A percentile compares a stretch with the other conserved stretches of the same genome.
phyloP scores from a whole-genome alignment of 106 monocot species.

The Allium sativum region DNA sequence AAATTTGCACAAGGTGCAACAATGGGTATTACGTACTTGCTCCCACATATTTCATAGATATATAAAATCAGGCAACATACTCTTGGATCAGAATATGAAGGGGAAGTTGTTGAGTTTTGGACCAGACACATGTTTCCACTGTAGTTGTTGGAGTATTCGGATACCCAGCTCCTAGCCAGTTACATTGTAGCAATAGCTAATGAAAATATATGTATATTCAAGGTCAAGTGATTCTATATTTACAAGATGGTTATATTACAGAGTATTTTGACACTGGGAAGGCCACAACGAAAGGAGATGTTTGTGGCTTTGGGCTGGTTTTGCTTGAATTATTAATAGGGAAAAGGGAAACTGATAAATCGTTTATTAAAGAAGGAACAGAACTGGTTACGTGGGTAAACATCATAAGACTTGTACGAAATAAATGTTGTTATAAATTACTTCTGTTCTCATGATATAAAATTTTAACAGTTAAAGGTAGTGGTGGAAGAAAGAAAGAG shows the following conservation, averaged over 20 bases:
- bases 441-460: too few relatives aligned
- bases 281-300: constrained; percentile 78
- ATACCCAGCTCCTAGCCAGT: constrained; percentile 66
- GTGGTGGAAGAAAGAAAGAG: too few relatives aligned
- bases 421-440: background rate
- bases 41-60: constrained; percentile 83
- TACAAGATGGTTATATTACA: constrained; percentile 4
- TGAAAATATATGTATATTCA: too few relatives aligned
- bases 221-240: background rate
- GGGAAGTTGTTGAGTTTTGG: constrained; percentile 75
- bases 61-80: constrained; percentile 88
- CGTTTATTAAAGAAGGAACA: constrained; percentile 67
- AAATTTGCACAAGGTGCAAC: constrained; percentile 66
- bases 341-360: constrained; percentile 78
- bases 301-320: constrained; percentile 80
- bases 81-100: constrained; percentile 75
- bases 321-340: constrained; percentile 78
- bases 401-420: background rate
- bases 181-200: too few relatives aligned
- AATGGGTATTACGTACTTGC: constrained; percentile 66
- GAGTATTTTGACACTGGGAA: constrained; percentile 86
- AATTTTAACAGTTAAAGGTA: too few relatives aligned
- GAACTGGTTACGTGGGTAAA: constrained; percentile 69
- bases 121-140: constrained; percentile 67
- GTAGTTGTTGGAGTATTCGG: constrained; percentile 78